Base-by-base conservation (phyloP, 225 moss, liverwort and hornwort species). In the Bryum argenteum region DNA sequence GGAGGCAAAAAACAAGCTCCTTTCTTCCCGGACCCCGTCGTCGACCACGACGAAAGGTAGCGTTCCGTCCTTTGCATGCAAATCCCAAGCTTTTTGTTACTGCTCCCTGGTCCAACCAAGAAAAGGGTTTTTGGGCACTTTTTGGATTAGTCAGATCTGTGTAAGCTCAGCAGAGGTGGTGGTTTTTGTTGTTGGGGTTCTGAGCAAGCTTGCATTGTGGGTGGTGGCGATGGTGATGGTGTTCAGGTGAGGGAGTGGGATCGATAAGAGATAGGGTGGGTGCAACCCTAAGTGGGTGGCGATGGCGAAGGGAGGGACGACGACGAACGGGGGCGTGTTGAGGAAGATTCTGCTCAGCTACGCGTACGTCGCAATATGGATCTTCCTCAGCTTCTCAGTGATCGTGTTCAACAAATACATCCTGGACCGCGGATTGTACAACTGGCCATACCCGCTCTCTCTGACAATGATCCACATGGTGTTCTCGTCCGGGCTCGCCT, bases 361-460 rank as follows among this genome's bases (percentile, higher is more conserved):
- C 23, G 82, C 82, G 5, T 96, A 96, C 18, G 95, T 96, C 1
- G 87, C 54, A 7, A 81, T 91, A 76, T 96, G 95, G 95, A 93
- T 96, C 81, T 88, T 83, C 53, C 82, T 96, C 41, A 93, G 93
- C 83, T 96, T 96, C 63, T 88, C 93, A 2, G 95, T 96, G 37
- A 96, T 96, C 79, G 74, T 96, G 58, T 96, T 96, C 88, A 96
- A 96, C 87, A 96, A 96, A 72, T 96, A 96, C 64, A 96, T 96
- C 22, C 61, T 96, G 14, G 95, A 96, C 78, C 86, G 81, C 45
- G 87, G 88, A 83, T 88, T 96, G 91, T 96, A 91, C 77, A 91
- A 96, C 88, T 96, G 95, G 95, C 89, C 93, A 0, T 90, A 72
- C 65, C 95, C 95, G 6, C 77, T 96, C 59, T 91, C 89, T 19